phyloP scores from a whole-genome alignment of 257 asterid species.

The Salvia splendens region DNA sequence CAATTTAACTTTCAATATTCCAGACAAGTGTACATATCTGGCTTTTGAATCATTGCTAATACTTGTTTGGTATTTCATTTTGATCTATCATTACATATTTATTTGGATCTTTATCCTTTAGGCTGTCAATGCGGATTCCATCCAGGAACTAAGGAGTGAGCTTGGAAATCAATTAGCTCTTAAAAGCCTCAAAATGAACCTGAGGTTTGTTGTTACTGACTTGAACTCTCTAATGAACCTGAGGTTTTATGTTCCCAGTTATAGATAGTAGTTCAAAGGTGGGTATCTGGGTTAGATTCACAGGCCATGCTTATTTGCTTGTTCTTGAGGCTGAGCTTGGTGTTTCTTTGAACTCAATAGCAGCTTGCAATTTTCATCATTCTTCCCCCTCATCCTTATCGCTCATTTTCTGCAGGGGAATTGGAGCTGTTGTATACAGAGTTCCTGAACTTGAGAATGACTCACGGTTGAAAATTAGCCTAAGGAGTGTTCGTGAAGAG shows the following conservation, averaged over 20 bases:
- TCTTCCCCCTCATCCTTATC: neutral
- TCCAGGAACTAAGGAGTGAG: constrained; percentile 78
- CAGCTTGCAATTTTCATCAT: neutral
- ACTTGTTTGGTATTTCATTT: constrained; percentile 10
- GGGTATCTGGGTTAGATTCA: neutral
- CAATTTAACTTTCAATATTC: constrained; percentile 10
- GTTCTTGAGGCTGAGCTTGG: neutral
- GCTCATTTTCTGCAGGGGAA: constrained; percentile 52
- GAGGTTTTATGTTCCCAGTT: neutral
- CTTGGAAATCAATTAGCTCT: constrained; percentile 83
- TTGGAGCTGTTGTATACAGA: constrained; percentile 83
- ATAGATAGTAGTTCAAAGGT: neutral
- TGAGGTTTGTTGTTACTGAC: constrained; percentile 59
- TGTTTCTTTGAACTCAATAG: constrained; percentile 11
- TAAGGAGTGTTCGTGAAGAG: constrained; percentile 64
- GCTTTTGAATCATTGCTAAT: constrained; percentile 15
- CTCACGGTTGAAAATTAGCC: constrained; percentile 67
- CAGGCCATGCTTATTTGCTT: neutral
- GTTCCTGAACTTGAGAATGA: constrained; percentile 77
- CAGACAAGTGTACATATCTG: constrained; percentile 4
- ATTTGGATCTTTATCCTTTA: constrained; percentile 27
- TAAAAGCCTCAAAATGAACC: constrained; percentile 66
- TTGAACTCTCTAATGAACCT: constrained; percentile 11
- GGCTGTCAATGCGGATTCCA: constrained; percentile 82
- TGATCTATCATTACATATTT: constrained; percentile 7